Evolutionary conservation across 768 basidiomycete species (phyloP).

Genomic region (Cyclocybe cylindracea): DNA sequence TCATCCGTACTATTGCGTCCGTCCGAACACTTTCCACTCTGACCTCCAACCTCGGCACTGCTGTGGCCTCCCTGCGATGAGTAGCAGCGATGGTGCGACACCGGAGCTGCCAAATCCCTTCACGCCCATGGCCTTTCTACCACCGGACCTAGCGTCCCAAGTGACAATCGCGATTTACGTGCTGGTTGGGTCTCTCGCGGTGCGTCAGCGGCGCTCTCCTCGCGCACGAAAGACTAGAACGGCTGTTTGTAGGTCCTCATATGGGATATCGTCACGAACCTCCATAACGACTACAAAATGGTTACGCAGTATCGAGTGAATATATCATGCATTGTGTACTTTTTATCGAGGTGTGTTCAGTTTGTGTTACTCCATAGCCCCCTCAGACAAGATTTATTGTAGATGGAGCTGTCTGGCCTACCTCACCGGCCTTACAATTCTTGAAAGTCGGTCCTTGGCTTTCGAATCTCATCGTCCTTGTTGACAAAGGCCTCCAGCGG

Average conservation of each 20-base stretch:
- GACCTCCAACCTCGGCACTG: too few species aligned
- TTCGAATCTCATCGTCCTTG: too few species aligned
- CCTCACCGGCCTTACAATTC: conserved; percentile 8
- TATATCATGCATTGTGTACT: conserved; percentile 22
- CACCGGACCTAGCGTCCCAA: conserved; percentile 25
- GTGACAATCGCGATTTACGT: conserved; percentile 27
- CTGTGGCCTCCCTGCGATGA: too few species aligned
- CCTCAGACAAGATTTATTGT: background rate
- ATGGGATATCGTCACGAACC: conserved; percentile 29
- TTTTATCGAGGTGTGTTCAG: conserved; percentile 19
- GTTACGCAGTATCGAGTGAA: conserved; percentile 15
- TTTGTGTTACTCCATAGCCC: background rate
- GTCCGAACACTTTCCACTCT: too few species aligned
- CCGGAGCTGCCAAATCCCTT: conserved; percentile 21
- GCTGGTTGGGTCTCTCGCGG: conserved; percentile 18
- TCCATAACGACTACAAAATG: conserved; percentile 20
- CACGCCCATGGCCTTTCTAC: conserved; percentile 31
- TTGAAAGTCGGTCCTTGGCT: conserved; percentile 7
- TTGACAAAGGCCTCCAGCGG: conserved; percentile 5
- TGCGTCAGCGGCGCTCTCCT: background rate
- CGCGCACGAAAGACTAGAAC: background rate
- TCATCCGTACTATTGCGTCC: too few species aligned
- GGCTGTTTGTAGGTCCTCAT: conserved; percentile 18
- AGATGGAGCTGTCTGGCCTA: conserved; percentile 9
- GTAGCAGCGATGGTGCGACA: too few species aligned